These are phyloP conservation scores for Hericium coralloides DNA, from an alignment of 768 basidiomycete genomes.

Conservation along the genomic window DNA sequence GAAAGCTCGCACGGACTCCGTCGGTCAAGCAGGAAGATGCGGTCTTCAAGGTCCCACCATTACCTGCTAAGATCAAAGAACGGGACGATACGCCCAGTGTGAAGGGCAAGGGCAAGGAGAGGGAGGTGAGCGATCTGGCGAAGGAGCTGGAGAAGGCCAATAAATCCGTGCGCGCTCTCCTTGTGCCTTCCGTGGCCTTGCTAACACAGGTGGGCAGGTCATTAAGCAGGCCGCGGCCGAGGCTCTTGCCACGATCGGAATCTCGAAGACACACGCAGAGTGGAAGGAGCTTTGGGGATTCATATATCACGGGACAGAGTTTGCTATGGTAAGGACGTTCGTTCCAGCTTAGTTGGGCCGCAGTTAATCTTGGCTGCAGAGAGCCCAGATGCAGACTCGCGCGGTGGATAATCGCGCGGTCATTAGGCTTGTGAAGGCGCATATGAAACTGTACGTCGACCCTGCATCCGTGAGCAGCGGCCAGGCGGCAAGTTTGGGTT, in stretches of 20 bases:
- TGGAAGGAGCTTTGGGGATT: slow-evolving; percentile 17
- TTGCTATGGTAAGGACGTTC: slow-evolving; percentile 14
- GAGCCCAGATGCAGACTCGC: slow-evolving; percentile 12
- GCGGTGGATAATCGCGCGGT: slow-evolving; percentile 10
- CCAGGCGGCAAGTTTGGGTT: too few species aligned
- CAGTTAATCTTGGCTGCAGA: neutral
- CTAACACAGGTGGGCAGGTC: slow-evolving; percentile 18
- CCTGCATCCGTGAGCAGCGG: neutral
- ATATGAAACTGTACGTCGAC: slow-evolving; percentile 13
- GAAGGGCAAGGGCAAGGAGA: slow-evolving; percentile 16
- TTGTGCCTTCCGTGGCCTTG: neutral
- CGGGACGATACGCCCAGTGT: slow-evolving; percentile 18
- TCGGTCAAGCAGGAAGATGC: slow-evolving; percentile 3
- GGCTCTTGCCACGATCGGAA: slow-evolving; percentile 11
- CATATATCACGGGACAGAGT: slow-evolving; percentile 15
- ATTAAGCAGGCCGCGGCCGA: slow-evolving; percentile 32
- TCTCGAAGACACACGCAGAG: slow-evolving; percentile 13
- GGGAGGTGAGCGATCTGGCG: slow-evolving; percentile 23
- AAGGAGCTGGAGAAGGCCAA: slow-evolving; percentile 45
- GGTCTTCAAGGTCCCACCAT: slow-evolving; percentile 12
- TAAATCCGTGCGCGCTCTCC: slow-evolving; percentile 39
- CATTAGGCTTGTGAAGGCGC: slow-evolving; percentile 9
- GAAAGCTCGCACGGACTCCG: slow-evolving; percentile 7
- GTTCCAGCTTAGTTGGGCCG: neutral
- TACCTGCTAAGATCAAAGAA: neutral